Evolutionary conservation across 1,284 basidiomycete genomes (phyloP).

Genomic region (Tremellales sp.): DNA sequence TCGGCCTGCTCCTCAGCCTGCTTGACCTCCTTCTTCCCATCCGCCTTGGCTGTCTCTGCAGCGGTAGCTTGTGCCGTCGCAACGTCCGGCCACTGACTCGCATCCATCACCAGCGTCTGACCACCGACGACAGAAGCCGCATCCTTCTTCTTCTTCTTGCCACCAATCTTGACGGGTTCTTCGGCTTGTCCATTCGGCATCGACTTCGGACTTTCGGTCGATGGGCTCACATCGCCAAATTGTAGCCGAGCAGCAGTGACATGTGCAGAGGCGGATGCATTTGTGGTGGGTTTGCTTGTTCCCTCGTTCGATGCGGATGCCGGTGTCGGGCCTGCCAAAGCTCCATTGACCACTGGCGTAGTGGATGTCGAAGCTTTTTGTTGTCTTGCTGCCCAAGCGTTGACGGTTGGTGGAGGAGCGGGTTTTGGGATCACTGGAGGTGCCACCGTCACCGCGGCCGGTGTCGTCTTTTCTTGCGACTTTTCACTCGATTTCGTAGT

Average conservation of each 20-base stretch:
- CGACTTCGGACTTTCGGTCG: constrained; percentile 3
- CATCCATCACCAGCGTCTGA: constrained; percentile 26
- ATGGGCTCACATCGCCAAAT: constrained; percentile 6
- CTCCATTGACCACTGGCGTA: no score
- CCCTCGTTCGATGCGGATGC: no score
- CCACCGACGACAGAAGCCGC: constrained; percentile 6
- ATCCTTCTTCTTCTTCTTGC: constrained; percentile 18
- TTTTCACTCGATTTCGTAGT: constrained; percentile 41
- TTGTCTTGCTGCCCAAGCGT: constrained; percentile 20
- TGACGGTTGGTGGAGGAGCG: constrained; percentile 13
- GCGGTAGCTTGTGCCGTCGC: constrained; percentile 29
- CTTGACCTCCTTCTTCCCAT: constrained; percentile 29
- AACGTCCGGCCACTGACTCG: constrained; percentile 40
- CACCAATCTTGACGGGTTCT: constrained; percentile 8
- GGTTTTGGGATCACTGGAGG: constrained; percentile 1
- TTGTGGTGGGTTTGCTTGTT: no score
- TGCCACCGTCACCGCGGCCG: constrained; percentile 7
- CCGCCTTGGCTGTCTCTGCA: constrained; percentile 24
- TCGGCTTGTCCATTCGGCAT: constrained; percentile 12
- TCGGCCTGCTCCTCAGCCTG: constrained; percentile 22
- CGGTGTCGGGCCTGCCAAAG: no score
- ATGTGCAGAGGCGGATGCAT: constrained; percentile 21
- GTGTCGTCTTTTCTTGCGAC: no score
- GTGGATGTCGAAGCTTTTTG: constrained; percentile 1
- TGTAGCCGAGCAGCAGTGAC: constrained; percentile 9